Conservation (phyloP, 768 basidiomycete genomes). For the Pisolithus albus region DNA sequence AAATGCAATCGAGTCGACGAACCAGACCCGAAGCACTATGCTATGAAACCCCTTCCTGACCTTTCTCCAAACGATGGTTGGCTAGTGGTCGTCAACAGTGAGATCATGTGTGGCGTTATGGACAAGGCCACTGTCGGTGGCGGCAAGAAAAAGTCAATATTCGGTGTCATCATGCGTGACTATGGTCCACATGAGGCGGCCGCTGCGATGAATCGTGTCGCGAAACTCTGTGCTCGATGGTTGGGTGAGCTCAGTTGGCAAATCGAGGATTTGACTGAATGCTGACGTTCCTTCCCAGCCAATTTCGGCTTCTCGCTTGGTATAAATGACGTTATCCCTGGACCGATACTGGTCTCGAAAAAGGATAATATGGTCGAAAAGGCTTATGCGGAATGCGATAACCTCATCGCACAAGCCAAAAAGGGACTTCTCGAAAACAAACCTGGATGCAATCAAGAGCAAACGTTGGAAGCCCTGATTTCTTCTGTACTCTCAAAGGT, state of each 20-base stretch:
- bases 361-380: constrained; percentile 84
- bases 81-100: constrained; percentile 94
- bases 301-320: constrained; percentile 97
- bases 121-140: constrained; percentile 97
- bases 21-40: constrained; percentile 56
- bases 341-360: constrained; percentile 66
- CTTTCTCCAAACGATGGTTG: constrained; percentile 96
- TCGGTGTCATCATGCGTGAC: constrained; percentile 95
- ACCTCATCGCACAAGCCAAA: constrained; percentile 84
- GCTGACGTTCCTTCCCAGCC: constrained; percentile 45
- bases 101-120: constrained; percentile 99
- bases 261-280: background rate
- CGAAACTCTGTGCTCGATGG: constrained; percentile 93
- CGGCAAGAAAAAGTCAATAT: constrained; percentile 99
- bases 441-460: constrained; percentile 95
- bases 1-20: constrained; percentile 91
- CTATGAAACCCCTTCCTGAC: constrained; percentile 65
- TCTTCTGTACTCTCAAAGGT: constrained; percentile 92
- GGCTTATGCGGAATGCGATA: constrained; percentile 83
- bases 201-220: constrained; percentile 89
- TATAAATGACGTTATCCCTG: constrained; percentile 98
- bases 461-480: constrained; percentile 94
- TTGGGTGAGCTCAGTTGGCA: constrained; percentile 53
- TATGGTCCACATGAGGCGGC: constrained; percentile 95
- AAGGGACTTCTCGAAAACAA: constrained; percentile 91